Conservation (phyloP, 2,329 filamentous ascomycete genomes). For the Furcasterigmium furcatum region DNA sequence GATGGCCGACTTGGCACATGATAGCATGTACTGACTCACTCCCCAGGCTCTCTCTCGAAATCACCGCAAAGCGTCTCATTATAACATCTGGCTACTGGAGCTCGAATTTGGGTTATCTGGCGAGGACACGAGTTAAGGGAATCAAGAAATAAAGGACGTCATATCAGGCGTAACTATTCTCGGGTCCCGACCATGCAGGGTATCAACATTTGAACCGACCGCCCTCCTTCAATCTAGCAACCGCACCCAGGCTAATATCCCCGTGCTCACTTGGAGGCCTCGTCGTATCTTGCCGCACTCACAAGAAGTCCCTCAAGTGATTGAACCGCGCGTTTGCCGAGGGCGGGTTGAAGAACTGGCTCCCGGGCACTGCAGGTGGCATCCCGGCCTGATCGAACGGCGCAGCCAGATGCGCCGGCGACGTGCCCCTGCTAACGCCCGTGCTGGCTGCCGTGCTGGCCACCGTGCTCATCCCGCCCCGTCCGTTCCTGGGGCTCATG, state of each 20-base stretch:
- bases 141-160: no score
- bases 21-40: no score
- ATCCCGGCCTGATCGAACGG: constrained; percentile 23
- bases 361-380: constrained; percentile 24
- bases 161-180: no score
- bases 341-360: constrained; percentile 34
- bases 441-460: constrained; percentile 23
- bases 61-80: neutral
- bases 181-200: constrained; percentile 1
- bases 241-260: no score
- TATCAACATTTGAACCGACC: constrained; percentile 5
- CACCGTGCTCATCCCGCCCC: constrained; percentile 22
- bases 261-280: no score
- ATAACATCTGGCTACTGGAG: neutral
- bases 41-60: no score
- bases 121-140: no score
- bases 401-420: constrained; percentile 34
- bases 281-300: constrained; percentile 8
- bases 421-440: constrained; percentile 43
- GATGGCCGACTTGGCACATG: no score
- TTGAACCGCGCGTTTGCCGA: constrained; percentile 37
- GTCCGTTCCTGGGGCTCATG: constrained; percentile 43
- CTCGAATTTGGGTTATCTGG: no score
- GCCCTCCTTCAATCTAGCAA: neutral
- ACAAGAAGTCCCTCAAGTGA: constrained; percentile 35